These are phyloP conservation scores for Ananas comosus DNA, from an alignment of 176 grass and related monocot species.

Conservation along the genomic window DNA sequence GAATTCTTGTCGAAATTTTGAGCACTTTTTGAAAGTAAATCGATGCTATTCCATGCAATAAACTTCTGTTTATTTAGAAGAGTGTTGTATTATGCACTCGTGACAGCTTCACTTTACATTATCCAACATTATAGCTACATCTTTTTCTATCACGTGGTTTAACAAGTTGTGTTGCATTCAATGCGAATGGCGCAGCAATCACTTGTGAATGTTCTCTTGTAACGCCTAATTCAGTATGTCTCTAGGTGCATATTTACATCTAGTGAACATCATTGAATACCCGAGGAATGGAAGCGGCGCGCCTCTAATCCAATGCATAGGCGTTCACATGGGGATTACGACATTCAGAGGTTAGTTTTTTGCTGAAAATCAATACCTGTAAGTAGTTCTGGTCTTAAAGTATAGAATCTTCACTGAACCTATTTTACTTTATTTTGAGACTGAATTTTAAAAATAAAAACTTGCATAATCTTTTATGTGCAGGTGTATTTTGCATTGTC, in stretches of 20 bases:
- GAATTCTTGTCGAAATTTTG: too few relatives aligned
- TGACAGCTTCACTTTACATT: not conserved
- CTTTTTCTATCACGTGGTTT: not conserved
- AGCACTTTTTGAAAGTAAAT: too few relatives aligned
- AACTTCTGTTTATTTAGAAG: too few relatives aligned
- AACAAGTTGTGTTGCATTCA: not conserved
- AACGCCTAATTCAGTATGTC: conserved; percentile 49
- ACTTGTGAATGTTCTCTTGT: conserved; percentile 57
- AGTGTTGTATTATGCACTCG: too few relatives aligned
- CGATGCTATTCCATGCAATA: too few relatives aligned
- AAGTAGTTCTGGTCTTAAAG: too few relatives aligned
- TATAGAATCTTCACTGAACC: too few relatives aligned
- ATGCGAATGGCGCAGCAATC: conserved; percentile 54
- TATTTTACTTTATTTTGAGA: too few relatives aligned
- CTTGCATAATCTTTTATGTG: too few relatives aligned
- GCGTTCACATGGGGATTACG: conserved; percentile 42
- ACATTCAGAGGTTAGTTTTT: conserved; percentile 38
- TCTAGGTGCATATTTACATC: conserved; percentile 70
- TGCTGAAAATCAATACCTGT: too few relatives aligned
- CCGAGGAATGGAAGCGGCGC: conserved; percentile 31
- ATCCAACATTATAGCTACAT: not conserved
- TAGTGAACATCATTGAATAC: conserved; percentile 36
- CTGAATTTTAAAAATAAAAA: too few relatives aligned
- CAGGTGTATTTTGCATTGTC: too few relatives aligned
- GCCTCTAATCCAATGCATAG: conserved; percentile 23